These are phyloP conservation scores for Puccinia hordei DNA, from an alignment of 1,284 basidiomycete species.

Conservation along the genomic window DNA sequence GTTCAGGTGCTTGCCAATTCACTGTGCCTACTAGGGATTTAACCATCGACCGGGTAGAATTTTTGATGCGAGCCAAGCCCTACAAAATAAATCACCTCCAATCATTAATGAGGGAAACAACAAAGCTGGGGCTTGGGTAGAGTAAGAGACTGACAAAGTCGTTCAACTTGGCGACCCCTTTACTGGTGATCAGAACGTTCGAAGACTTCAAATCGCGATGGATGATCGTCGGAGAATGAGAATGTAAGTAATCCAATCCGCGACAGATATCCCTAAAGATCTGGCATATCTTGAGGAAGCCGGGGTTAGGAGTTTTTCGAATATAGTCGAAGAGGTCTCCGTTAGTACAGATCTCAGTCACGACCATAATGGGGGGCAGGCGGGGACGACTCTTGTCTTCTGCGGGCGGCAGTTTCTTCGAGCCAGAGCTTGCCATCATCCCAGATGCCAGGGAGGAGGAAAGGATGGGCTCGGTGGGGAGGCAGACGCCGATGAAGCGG, in stretches of 20 bases:
- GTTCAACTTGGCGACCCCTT: conserved; percentile 90
- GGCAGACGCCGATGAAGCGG: conserved; percentile 69
- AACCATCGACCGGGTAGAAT: conserved; percentile 94
- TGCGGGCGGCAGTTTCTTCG: background rate
- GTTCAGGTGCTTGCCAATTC: conserved; percentile 99
- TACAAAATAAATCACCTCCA: conserved; percentile 9
- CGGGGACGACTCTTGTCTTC: conserved; percentile 54
- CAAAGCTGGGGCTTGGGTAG: background rate
- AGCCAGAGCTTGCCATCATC: conserved; percentile 67
- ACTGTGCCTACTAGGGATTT: conserved; percentile 94
- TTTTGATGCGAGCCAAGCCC: conserved; percentile 83
- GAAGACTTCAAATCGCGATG: conserved; percentile 94
- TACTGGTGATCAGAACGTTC: conserved; percentile 92
- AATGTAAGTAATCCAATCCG: conserved; percentile 91
- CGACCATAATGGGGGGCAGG: conserved; percentile 93
- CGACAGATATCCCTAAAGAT: conserved; percentile 94
- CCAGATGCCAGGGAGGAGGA: background rate
- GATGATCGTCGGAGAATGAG: conserved; percentile 78
- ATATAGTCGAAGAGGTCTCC: conserved; percentile 98
- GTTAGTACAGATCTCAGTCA: conserved; percentile 96
- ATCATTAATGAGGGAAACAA: background rate
- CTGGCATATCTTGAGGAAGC: conserved; percentile 62
- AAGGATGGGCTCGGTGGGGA: conserved; percentile 66
- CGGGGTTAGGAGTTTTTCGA: conserved; percentile 70
- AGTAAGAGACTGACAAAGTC: conserved; percentile 73